Percentiles rank a stretch among this genome's conserved stretches.
Evolutionary conservation across 2,329 filamentous ascomycete species (phyloP).

Genomic region (Cladosporium velox): DNA sequence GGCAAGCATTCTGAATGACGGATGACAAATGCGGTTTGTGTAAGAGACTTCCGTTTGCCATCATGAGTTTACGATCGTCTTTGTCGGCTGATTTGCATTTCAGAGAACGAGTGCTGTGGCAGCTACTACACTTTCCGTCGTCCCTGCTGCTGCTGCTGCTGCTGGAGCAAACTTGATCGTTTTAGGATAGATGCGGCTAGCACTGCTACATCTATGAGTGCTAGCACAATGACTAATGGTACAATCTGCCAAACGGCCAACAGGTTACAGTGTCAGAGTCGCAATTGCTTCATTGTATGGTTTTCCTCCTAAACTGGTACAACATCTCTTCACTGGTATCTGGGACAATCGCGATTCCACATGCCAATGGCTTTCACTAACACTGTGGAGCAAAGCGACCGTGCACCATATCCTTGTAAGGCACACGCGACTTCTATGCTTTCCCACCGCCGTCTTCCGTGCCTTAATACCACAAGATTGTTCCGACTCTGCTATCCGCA

Average conservation of each 20-base stretch:
- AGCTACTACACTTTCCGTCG: neutral
- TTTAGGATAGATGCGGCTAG: neutral
- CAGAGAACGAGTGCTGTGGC: neutral
- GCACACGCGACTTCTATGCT: neutral
- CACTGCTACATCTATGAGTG: neutral
- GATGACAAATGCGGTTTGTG: neutral
- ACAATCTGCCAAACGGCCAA: neutral
- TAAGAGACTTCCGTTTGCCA: neutral
- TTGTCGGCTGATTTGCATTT: neutral
- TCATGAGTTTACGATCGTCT: neutral
- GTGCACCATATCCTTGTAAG: too few relatives aligned
- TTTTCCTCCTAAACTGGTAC: neutral
- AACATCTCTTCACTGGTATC: neutral
- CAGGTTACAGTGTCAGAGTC: neutral
- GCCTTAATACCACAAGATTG: neutral
- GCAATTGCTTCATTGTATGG: neutral
- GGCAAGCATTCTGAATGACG: neutral
- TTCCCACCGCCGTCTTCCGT: neutral
- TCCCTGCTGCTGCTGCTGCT: neutral
- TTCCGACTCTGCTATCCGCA: neutral
- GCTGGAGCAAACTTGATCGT: neutral
- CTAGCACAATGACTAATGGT: neutral
- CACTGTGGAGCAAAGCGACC: neutral
- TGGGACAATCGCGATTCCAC: neutral
- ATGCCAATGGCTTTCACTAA: neutral